phyloP scores from a whole-genome alignment of 1,284 basidiomycete genomes.

The Trametes versicolor region DNA sequence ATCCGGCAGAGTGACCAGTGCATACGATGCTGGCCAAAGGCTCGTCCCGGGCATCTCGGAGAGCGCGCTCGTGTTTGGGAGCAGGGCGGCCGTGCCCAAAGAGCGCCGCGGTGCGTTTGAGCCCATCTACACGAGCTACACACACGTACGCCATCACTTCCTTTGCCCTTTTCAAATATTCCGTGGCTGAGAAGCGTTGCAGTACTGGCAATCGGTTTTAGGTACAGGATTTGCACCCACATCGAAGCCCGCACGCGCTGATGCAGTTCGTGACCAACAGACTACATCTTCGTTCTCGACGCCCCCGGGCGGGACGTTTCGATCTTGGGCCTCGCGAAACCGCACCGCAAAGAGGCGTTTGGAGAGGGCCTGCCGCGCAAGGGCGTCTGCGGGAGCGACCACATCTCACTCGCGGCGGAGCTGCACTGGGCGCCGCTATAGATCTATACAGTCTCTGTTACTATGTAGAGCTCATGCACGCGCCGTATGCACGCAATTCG shows the following conservation, averaged over 20 bases:
- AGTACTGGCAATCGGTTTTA: slow-evolving; percentile 83
- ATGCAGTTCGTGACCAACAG: slow-evolving; percentile 48
- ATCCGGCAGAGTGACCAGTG: slow-evolving; percentile 53
- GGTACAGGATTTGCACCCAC: slow-evolving; percentile 55
- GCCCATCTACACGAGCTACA: slow-evolving; percentile 85
- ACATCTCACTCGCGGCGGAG: slow-evolving; percentile 79
- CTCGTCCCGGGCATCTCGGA: slow-evolving; percentile 30
- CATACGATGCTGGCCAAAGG: slow-evolving; percentile 64
- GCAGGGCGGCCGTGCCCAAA: slow-evolving; percentile 52
- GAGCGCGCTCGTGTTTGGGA: slow-evolving; percentile 57
- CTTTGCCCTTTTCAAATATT: background rate
- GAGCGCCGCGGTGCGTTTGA: slow-evolving; percentile 66
- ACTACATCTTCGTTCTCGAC: slow-evolving; percentile 86
- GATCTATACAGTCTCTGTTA: background rate
- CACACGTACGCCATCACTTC: slow-evolving; percentile 48
- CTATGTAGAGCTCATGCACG: background rate
- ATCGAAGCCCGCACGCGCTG: background rate
- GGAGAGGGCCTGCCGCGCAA: slow-evolving; percentile 82
- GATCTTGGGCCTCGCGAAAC: slow-evolving; percentile 71
- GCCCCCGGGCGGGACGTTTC: slow-evolving; percentile 50
- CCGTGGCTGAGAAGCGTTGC: slow-evolving; percentile 28
- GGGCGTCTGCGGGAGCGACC: slow-evolving; percentile 88
- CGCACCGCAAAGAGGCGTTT: slow-evolving; percentile 72
- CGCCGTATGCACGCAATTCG: slow-evolving; percentile 18
- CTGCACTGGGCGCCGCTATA: slow-evolving; percentile 46